Evolutionary conservation across 768 basidiomycete genomes (phyloP).

Genomic region (Amanita rubescens): DNA sequence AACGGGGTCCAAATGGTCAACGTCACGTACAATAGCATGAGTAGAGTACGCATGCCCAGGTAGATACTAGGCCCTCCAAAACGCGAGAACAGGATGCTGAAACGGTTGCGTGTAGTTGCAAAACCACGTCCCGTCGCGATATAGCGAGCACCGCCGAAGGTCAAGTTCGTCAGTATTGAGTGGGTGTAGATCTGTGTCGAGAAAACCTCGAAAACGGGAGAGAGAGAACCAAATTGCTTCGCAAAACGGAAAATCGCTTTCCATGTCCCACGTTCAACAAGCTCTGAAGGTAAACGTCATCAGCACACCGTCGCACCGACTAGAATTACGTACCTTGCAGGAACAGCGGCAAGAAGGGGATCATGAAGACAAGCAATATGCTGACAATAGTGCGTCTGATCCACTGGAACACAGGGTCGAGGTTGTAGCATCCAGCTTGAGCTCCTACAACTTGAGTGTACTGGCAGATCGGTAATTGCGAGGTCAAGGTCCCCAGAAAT

Average conservation of each 20-base stretch:
- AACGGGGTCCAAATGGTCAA: constrained; percentile 87
- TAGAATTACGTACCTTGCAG: constrained; percentile 65
- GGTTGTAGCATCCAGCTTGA: constrained; percentile 88
- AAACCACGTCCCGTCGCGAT: constrained; percentile 99
- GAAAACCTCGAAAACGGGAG: constrained; percentile 96
- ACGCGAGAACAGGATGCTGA: constrained; percentile 93
- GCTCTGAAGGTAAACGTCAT: constrained; percentile 42
- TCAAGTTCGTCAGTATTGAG: constrained; percentile 94
- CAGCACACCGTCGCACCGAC: not conserved
- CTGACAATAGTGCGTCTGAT: constrained; percentile 94
- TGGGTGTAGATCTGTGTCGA: constrained; percentile 98
- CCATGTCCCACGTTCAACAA: constrained; percentile 91
- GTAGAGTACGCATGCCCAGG: constrained; percentile 86
- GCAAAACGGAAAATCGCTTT: constrained; percentile 86
- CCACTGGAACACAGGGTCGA: constrained; percentile 91
- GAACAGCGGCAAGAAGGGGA: constrained; percentile 91
- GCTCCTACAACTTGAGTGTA: constrained; percentile 76
- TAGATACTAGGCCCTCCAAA: constrained; percentile 99
- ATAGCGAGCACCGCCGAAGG: constrained; percentile 96
- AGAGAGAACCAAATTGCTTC: constrained; percentile 92
- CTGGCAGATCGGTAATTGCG: constrained; percentile 69
- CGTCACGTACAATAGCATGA: constrained; percentile 92
- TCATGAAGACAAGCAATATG: constrained; percentile 98
- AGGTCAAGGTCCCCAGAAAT: constrained; percentile 89
- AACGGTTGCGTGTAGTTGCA: constrained; percentile 91